These are phyloP conservation scores for Potentilla sterilis DNA, from an alignment of 306 rosid species.

Conservation along the genomic window DNA sequence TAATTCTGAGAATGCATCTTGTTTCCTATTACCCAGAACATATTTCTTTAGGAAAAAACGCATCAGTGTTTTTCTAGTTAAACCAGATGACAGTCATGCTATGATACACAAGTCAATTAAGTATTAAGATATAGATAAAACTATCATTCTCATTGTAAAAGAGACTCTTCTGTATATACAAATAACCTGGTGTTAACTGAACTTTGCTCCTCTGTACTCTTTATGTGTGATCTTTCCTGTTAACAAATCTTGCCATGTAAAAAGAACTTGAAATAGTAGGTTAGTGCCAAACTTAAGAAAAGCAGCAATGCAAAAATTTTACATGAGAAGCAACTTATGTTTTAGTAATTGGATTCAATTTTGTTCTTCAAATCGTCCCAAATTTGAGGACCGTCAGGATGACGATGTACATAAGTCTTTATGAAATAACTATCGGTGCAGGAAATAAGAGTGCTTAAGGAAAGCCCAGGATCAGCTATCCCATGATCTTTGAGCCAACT, in stretches of 20 bases:
- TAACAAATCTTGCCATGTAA: not conserved
- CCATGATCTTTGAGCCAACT: conserved; percentile 67
- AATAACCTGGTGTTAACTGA: not conserved
- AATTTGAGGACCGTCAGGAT: conserved; percentile 55
- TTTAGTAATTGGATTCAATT: conserved; percentile 22
- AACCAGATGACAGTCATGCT: not conserved
- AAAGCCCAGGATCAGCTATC: conserved; percentile 33
- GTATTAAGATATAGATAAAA: not conserved
- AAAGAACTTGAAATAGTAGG: not conserved
- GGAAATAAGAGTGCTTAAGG: conserved; percentile 64
- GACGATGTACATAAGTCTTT: conserved; percentile 47
- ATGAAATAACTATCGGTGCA: conserved; percentile 46
- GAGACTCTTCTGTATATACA: not conserved
- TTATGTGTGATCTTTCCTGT: not conserved
- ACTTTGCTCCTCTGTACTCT: not conserved
- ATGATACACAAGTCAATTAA: too few relatives aligned
- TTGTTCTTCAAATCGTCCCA: conserved; percentile 58
- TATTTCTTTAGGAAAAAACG: not conserved
- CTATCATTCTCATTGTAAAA: not conserved
- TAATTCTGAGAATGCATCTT: not conserved
- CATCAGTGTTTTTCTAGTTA: not conserved
- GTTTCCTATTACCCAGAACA: not conserved
- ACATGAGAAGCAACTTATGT: not conserved
- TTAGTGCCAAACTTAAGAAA: not conserved
- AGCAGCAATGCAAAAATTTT: not conserved